Percentiles rank a stretch among this genome's conserved stretches.
These are phyloP conservation scores for Monosporozyma aerobia DNA, from an alignment of 805 yeast genomes.

Conservation along the genomic window DNA sequence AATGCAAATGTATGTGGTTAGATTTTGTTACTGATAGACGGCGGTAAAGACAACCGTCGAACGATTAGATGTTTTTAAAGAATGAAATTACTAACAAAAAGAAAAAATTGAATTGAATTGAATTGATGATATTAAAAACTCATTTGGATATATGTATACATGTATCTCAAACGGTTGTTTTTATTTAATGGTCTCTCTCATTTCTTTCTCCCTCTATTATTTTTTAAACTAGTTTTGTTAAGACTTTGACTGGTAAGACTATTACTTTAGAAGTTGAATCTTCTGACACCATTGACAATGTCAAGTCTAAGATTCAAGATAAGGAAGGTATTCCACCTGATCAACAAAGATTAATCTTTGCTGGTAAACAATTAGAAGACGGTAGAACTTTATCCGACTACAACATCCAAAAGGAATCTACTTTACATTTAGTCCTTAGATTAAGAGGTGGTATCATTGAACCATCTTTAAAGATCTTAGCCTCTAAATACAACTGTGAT, in stretches of 20 bases:
- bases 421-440: conserved; percentile 62
- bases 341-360: conserved; percentile 60
- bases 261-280: conserved; percentile 97
- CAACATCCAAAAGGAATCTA: conserved; percentile 65
- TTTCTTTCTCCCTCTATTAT: neutral
- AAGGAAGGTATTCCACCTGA: conserved; percentile 67
- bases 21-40: neutral
- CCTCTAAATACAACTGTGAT: conserved; percentile 98
- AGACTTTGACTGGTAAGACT: conserved; percentile 96
- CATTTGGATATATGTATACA: too few species aligned
- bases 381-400: conserved; percentile 65
- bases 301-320: conserved; percentile 79
- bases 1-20: conserved; percentile 39
- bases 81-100: neutral
- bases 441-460: conserved; percentile 80
- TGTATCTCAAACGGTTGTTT: neutral
- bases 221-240: conserved; percentile 57
- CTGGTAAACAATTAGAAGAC: conserved; percentile 64
- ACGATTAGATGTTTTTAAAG: neutral
- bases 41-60: too few species aligned
- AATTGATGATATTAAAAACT: too few species aligned
- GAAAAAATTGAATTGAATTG: too few species aligned
- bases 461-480: conserved; percentile 95
- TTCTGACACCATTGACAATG: conserved; percentile 94
- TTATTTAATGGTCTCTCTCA: too few species aligned